Evolutionary conservation across 768 basidiomycete genomes (phyloP).

Genomic region (Lenzites betulinus): DNA sequence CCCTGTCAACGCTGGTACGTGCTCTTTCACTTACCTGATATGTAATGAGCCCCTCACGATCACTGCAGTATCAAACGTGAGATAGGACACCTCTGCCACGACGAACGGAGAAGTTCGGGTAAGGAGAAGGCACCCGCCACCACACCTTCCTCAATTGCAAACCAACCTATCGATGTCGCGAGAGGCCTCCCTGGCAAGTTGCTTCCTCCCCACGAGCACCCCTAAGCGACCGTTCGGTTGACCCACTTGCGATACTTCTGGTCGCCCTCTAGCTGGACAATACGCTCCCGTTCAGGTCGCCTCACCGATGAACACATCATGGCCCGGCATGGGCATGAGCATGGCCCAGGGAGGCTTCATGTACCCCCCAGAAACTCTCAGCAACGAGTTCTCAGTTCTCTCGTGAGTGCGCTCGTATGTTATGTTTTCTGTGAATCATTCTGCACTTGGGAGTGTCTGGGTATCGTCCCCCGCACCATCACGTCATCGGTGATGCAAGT

Average conservation of each 20-base stretch:
- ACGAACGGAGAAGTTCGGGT: conserved; percentile 64
- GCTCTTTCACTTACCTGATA: background rate
- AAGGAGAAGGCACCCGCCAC: conserved; percentile 43
- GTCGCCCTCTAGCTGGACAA: conserved; percentile 22
- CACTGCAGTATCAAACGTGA: conserved; percentile 85
- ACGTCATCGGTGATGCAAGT: too few relatives aligned
- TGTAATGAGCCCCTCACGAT: background rate
- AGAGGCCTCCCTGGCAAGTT: conserved; percentile 29
- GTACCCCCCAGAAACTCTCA: conserved; percentile 73
- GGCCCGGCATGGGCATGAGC: conserved; percentile 53
- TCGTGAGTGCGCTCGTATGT: conserved; percentile 49
- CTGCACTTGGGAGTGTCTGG: too few relatives aligned
- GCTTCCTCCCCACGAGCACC: background rate
- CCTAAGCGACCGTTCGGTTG: background rate
- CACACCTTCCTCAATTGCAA: conserved; percentile 33
- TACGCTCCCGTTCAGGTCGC: conserved; percentile 27
- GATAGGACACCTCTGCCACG: conserved; percentile 92
- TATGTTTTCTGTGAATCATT: background rate
- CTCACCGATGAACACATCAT: conserved; percentile 41
- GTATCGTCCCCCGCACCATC: background rate
- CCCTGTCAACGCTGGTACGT: conserved; percentile 93
- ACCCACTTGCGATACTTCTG: background rate
- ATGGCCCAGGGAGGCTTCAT: conserved; percentile 54
- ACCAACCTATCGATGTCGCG: conserved; percentile 29
- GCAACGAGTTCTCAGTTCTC: conserved; percentile 81